phyloP scores from a whole-genome alignment of 2,329 filamentous ascomycete genomes.

The Lachnellula hyalina region DNA sequence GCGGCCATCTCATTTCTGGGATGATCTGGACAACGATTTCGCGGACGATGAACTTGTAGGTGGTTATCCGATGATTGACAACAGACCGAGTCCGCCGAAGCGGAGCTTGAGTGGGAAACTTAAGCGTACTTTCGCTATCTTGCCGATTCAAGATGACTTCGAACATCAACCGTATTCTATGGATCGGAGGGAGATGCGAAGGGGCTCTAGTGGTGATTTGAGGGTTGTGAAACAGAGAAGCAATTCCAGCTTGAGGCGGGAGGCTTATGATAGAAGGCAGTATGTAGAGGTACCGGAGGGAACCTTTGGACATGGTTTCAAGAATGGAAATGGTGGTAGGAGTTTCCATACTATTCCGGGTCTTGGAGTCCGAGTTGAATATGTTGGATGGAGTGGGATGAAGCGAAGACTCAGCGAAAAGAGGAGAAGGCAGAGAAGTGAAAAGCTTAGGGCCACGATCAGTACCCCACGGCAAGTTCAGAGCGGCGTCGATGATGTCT shows the following conservation, averaged over 20 bases:
- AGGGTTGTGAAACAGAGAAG: slow-evolving; percentile 49
- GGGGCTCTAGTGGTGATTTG: slow-evolving; percentile 55
- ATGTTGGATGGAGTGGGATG: slow-evolving; percentile 45
- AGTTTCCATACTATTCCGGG: slow-evolving; percentile 27
- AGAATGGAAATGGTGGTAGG: slow-evolving; percentile 25
- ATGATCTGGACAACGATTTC: slow-evolving; percentile 36
- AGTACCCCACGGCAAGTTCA: slow-evolving; percentile 45
- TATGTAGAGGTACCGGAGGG: slow-evolving; percentile 12
- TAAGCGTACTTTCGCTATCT: slow-evolving; percentile 54
- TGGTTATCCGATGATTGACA: slow-evolving; percentile 43
- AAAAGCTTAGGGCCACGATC: slow-evolving; percentile 55
- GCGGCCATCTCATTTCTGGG: slow-evolving; percentile 47
- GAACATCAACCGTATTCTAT: slow-evolving; percentile 35
- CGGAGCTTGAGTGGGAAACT: slow-evolving; percentile 42
- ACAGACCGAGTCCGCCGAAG: slow-evolving; percentile 41
- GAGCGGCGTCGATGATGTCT: slow-evolving; percentile 29
- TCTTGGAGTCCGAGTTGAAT: slow-evolving; percentile 43
- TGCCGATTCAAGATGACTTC: slow-evolving; percentile 45
- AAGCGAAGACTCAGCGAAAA: slow-evolving; percentile 52
- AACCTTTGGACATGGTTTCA: slow-evolving; percentile 27
- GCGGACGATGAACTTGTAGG: slow-evolving; percentile 19
- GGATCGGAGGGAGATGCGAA: slow-evolving; percentile 53
- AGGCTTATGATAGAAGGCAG: slow-evolving; percentile 9
- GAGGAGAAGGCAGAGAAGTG: slow-evolving; percentile 52
- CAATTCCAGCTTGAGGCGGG: slow-evolving; percentile 33